Conservation (phyloP, 2,329 filamentous ascomycete genomes). For the Epichloe bromicola region DNA sequence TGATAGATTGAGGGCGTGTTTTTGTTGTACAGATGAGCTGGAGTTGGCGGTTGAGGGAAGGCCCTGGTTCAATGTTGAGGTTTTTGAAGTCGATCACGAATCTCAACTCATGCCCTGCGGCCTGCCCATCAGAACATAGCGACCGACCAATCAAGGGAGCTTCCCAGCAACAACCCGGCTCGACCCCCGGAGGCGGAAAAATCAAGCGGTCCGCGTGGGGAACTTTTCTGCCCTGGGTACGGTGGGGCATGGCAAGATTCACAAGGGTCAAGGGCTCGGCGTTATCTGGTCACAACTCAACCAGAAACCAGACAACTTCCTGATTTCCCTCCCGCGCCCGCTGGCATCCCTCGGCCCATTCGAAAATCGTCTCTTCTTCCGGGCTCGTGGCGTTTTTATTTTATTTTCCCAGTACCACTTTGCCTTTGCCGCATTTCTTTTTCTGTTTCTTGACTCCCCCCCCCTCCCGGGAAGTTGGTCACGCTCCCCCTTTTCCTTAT, state of each 20-base stretch:
- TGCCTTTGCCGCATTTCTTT: neutral
- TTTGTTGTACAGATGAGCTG: neutral
- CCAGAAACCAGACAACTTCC: neutral
- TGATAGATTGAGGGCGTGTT: neutral
- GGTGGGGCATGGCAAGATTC: too few relatives aligned
- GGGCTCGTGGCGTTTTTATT: neutral
- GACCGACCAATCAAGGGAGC: neutral
- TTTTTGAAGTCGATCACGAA: too few relatives aligned
- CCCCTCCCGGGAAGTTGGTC: too few relatives aligned
- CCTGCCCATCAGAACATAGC: too few relatives aligned
- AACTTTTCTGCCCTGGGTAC: neutral
- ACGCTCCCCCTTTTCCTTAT: neutral
- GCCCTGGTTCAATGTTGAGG: too few relatives aligned
- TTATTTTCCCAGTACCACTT: neutral
- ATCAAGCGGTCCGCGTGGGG: constrained; percentile 1
- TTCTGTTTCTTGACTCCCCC: neutral
- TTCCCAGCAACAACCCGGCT: neutral
- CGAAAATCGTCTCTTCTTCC: neutral
- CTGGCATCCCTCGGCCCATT: constrained; percentile 2
- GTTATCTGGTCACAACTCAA: neutral
- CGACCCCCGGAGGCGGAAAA: constrained; percentile 3
- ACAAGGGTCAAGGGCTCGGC: too few relatives aligned
- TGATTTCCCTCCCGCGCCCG: neutral
- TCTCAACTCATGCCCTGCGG: neutral
- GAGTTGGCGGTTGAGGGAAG: too few relatives aligned